phyloP scores from a whole-genome alignment of 164 flowering plant genomes.

The Taxillus chinensis region DNA sequence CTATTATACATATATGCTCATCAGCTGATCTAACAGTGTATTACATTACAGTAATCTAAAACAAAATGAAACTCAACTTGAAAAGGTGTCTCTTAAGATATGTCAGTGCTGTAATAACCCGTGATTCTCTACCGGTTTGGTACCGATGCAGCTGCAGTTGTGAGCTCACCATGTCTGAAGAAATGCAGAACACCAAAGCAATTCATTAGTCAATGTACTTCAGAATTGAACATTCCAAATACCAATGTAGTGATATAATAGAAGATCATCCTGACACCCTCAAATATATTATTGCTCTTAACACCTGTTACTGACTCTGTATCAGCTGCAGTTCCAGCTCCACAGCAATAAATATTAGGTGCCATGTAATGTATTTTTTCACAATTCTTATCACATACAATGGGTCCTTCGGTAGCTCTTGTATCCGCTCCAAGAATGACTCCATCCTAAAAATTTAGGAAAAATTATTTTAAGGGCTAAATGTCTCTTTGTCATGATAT shows the following conservation, averaged over 20 bases:
- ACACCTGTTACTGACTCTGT: constrained; percentile 96
- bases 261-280: too few species aligned
- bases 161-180: constrained; percentile 87
- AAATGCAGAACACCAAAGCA: background rate
- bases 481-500: too few species aligned
- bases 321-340: constrained; percentile 31
- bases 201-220: background rate
- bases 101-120: constrained; percentile 2
- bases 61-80: constrained; percentile 28
- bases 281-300: too few species aligned
- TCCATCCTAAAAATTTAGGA: constrained; percentile 49
- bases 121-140: constrained; percentile 46
- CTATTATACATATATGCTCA: background rate
- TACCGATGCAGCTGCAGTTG: constrained; percentile 84
- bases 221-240: too few species aligned
- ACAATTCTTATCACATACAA: constrained; percentile 47
- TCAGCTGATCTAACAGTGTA: background rate
- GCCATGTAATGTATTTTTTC: constrained; percentile 98
- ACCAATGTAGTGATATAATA: background rate
- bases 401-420: constrained; percentile 5
- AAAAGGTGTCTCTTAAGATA: constrained; percentile 77
- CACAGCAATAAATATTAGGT: constrained; percentile 89
- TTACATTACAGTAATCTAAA: too few species aligned
- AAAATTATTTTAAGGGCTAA: background rate
- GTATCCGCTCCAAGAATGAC: constrained; percentile 21